phyloP scores from a whole-genome alignment of 2,329 filamentous ascomycete genomes.

The Venturia effusa region DNA sequence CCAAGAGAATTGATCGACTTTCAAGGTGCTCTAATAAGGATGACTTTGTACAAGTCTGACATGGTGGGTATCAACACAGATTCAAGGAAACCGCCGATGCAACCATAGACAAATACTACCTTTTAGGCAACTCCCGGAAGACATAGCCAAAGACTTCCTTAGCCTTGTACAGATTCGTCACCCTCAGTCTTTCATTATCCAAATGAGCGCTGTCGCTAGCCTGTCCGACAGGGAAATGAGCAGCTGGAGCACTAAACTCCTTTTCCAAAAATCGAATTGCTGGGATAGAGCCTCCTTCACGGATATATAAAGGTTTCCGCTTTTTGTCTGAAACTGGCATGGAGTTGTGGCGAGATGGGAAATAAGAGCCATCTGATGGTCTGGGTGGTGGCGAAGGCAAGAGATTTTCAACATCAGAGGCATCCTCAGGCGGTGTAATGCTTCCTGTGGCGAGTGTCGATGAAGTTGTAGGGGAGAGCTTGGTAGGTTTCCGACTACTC shows the following conservation, averaged over 20 bases:
- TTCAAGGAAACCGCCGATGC: background rate
- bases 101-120: background rate
- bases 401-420: background rate
- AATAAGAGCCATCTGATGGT: constrained; percentile 22
- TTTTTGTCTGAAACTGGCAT: background rate
- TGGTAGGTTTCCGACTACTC: constrained; percentile 14
- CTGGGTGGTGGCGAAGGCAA: constrained; percentile 21
- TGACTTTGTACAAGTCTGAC: background rate
- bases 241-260: constrained; percentile 81
- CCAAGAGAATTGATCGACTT: too few relatives aligned
- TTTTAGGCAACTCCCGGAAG: constrained; percentile 51
- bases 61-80: background rate
- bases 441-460: constrained; percentile 39
- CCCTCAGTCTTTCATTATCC: constrained; percentile 83
- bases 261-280: constrained; percentile 91
- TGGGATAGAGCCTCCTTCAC: constrained; percentile 91
- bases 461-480: constrained; percentile 38
- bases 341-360: background rate
- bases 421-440: constrained; percentile 15
- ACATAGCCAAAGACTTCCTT: constrained; percentile 84
- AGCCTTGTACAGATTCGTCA: constrained; percentile 82
- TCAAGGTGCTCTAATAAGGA: too few relatives aligned
- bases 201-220: constrained; percentile 89
- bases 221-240: constrained; percentile 88
- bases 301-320: constrained; percentile 74